Evolutionary conservation across 2,329 filamentous ascomycete species (phyloP), one percentile per base, ranked within the genome.

Genomic region (Pseudocercospora macadamiae): DNA sequence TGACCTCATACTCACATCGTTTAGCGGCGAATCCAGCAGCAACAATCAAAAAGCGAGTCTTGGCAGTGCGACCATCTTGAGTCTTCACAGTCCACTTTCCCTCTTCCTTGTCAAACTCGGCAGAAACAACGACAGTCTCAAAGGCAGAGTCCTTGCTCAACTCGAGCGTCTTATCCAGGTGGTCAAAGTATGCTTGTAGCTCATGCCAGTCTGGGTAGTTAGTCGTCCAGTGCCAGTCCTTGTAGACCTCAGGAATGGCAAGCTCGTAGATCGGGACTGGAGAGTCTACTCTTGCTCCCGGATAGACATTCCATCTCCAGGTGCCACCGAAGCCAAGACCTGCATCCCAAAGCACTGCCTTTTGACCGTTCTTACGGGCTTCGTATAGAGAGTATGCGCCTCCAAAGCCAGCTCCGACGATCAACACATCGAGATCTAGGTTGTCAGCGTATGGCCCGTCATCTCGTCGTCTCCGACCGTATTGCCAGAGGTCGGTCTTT

Each of bases 11-110:
- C 60, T 51, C 47, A 63, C 63, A 81, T n/a, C 83, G 75, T 67
- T 84, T 85, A 1, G 85, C 82, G 0, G 85, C 80, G 57, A 86
- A 85, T 1, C 84, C 84, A 0, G 80, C 80, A 1, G 80, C 82
- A 1, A 83, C 72, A 14, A 86, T 68, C 9, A 86, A 73, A 65
- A 80, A 85, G 64, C 77, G 81, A 21, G 80, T 76, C 60, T 74
- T 80, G 4, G 80, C 78, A 1, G 69, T 75, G 2, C 81, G 78
- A 12, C 83, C 83, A 65, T 84, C 81, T 60, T 77, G 74, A 0
- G 81, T 84, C 48, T 76, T 72, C 6, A 86, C 71, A 4, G 69
- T 68, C 84, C 84, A 87, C 55, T 76, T 80, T 1, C 76, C 77
- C 0, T 73, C 69, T 0, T 65, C 60, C 8, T 77, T 78, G 39